phyloP scores from a whole-genome alignment of 768 basidiomycete genomes.

The Porphyrellus cyaneotinctus region DNA sequence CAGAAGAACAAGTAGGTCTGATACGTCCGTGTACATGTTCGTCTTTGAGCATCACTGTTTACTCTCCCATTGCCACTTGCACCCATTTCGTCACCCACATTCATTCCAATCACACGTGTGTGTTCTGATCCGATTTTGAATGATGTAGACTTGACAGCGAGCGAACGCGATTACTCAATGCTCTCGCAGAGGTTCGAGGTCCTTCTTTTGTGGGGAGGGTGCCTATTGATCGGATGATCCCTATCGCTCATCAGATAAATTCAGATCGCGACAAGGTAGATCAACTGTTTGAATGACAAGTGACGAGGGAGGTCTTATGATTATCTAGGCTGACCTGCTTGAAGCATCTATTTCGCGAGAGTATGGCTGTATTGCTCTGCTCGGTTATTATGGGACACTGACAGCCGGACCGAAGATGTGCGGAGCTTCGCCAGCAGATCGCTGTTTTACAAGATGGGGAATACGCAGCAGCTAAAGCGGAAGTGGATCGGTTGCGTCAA shows the following conservation, averaged over 20 bases:
- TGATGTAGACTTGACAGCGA: slow-evolving; percentile 67
- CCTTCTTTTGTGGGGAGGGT: slow-evolving; percentile 2
- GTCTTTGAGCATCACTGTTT: neutral
- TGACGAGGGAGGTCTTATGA: slow-evolving; percentile 2
- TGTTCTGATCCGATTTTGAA: slow-evolving; percentile 12
- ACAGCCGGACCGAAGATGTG: slow-evolving; percentile 43
- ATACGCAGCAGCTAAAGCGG: slow-evolving; percentile 66
- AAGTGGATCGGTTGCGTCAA: slow-evolving; percentile 70
- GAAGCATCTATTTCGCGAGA: slow-evolving; percentile 67
- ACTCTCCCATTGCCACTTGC: neutral
- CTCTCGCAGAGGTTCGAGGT: slow-evolving; percentile 60
- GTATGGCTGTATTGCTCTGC: slow-evolving; percentile 36
- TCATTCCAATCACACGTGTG: slow-evolving; percentile 1
- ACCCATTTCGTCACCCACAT: neutral
- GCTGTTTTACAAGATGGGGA: slow-evolving; percentile 66
- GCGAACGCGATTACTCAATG: slow-evolving; percentile 60
- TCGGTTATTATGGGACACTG: slow-evolving; percentile 4
- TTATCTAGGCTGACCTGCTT: slow-evolving; percentile 56
- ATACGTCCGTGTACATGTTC: neutral
- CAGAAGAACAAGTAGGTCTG: slow-evolving; percentile 75
- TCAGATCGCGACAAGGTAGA: slow-evolving; percentile 73
- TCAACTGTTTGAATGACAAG: slow-evolving; percentile 1
- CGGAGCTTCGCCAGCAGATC: slow-evolving; percentile 66
- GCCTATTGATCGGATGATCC: slow-evolving; percentile 11
- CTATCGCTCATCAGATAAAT: slow-evolving; percentile 50